Evolutionary conservation across 225 moss, liverwort and hornwort species (phyloP), one percentile per base, ranked within the genome.

Genomic region (Rhytidiadelphus loreus): DNA sequence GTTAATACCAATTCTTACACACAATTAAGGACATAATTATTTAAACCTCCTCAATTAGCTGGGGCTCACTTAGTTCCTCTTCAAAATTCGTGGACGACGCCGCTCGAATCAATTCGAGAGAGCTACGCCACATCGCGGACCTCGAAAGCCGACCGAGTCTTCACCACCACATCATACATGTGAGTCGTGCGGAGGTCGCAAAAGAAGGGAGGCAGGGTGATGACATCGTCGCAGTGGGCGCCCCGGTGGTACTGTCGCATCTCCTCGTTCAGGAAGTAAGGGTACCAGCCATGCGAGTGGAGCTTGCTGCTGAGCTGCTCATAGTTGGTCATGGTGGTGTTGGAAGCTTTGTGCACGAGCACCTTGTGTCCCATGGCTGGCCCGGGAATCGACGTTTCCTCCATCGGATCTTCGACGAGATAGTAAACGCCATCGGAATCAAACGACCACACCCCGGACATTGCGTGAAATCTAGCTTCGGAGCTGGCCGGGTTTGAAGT

Each of bases 371-470:
- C 57, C 57, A 57, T 57, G 8, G 57, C 57, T 57, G 57, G 57
- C 57, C 57, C 57, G 57, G 58, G 58, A 25, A 59, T 59, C 24
- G 58, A 59, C 24, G 58, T 59, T 24, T 24, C 24, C 58, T 11
- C 25, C 58, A 59, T 11, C 58, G 58, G 90, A 30, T 92, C 82
- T 44, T 82, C 68, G 52, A 82, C 85, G 24, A 90, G 43, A 30
- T 65, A 86, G 68, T 64, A 77, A 39, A 94, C 86, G 29, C 94
- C 94, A 70, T 82, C 82, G 53, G 86, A 87, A 30, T 68, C 50
- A 86, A 93, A 94, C 18, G 64, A n/a, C 94, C 93, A 93, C 48
- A 94, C 93, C n/a, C 94, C 91, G 41, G 93, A 86, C 93, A 93
- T 93, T 20, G 57, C 19, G 48, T 48, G 61, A 57, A 69, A 30